phyloP scores from a whole-genome alignment of 306 rosid genomes.

The Ormosia semicastrata region DNA sequence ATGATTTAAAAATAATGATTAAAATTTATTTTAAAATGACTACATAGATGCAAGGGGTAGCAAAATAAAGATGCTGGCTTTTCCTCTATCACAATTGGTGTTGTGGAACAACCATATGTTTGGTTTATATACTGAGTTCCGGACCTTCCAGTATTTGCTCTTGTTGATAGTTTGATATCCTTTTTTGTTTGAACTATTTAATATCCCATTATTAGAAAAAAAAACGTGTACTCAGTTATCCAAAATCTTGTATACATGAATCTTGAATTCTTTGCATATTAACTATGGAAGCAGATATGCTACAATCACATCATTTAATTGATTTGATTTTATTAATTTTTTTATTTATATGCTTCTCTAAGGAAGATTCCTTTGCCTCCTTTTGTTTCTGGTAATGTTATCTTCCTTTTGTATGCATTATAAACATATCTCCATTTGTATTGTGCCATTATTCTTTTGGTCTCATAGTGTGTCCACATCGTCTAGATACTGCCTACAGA shows the following conservation, averaged over 20 bases:
- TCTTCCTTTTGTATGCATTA: background rate
- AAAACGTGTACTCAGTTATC: background rate
- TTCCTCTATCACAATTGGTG: background rate
- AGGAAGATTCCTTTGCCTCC: background rate
- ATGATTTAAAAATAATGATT: background rate
- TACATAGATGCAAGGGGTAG: background rate
- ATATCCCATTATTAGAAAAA: background rate
- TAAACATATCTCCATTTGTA: background rate
- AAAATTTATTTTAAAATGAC: background rate
- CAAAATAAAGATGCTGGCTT: constrained; percentile 3
- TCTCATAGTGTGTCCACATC: background rate
- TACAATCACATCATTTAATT: background rate
- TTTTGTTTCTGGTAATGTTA: no score
- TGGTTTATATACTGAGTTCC: background rate
- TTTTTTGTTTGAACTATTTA: background rate
- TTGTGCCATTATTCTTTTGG: background rate
- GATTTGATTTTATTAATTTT: background rate
- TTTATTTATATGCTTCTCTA: background rate
- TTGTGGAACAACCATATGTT: background rate
- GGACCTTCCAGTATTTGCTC: background rate
- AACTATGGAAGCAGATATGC: background rate
- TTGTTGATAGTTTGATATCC: background rate
- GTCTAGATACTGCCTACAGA: background rate
- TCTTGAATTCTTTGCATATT: background rate
- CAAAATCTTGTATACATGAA: background rate